Evolutionary conservation across 2,329 filamentous ascomycete species (phyloP).

Genomic region (Hypoxylon sp.): DNA sequence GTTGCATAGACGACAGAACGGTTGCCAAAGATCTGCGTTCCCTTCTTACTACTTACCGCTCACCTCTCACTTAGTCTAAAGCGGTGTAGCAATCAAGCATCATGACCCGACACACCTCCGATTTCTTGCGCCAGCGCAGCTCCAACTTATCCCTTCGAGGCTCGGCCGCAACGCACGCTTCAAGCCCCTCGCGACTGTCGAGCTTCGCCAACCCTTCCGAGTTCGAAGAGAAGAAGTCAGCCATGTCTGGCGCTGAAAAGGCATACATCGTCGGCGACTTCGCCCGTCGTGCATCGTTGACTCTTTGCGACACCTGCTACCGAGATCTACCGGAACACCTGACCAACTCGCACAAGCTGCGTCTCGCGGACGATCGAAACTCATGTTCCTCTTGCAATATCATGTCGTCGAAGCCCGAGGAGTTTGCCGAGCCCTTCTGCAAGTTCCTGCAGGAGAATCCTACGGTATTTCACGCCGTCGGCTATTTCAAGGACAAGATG

Average conservation of each 20-base stretch:
- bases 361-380: conserved; percentile 33
- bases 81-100: neutral
- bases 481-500: conserved; percentile 80
- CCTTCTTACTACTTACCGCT: neutral
- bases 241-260: conserved; percentile 45
- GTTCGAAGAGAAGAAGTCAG: conserved; percentile 35
- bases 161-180: conserved; percentile 51
- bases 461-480: conserved; percentile 91
- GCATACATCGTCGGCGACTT: conserved; percentile 47
- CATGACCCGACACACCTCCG: conserved; percentile 61
- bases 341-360: conserved; percentile 47
- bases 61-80: neutral
- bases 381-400: conserved; percentile 44
- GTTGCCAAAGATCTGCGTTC: neutral
- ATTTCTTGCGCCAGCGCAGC: conserved; percentile 57
- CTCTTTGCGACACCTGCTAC: conserved; percentile 46
- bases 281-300: conserved; percentile 24
- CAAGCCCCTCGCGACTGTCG: conserved; percentile 43
- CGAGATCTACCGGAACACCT: conserved; percentile 43
- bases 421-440: conserved; percentile 85
- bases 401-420: conserved; percentile 61
- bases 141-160: conserved; percentile 61
- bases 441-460: conserved; percentile 91
- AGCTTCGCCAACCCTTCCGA: conserved; percentile 49
- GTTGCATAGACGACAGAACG: conserved; percentile 5